Evolutionary conservation across 2,329 filamentous ascomycete species (phyloP), one percentile per base, ranked within the genome.

Genomic region (Nemania sp.): DNA sequence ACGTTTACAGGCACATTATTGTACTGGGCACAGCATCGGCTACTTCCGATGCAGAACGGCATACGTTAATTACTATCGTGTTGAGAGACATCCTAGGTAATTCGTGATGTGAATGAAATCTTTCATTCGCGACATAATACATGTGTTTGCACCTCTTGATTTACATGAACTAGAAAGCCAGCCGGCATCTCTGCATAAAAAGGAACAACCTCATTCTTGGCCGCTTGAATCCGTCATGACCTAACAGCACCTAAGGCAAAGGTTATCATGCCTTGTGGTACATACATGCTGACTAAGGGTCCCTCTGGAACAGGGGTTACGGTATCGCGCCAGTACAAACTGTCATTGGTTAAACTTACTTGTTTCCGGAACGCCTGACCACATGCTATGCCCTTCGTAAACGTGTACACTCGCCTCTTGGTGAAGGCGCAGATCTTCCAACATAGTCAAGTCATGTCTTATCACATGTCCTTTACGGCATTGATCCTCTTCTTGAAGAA

Each of bases 401-500:
- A 57, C 52, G 47, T 57, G 60, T 63, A 61, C 57, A 61, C 47
- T 53, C 51, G 43, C 43, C 41, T 26, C 20, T 34, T 31, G 28
- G 28, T 44, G 20, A 56, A 52, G 37, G 37, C 42, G 24, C 28
- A 17, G 37, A 44, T 49, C 41, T 23, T 43, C 30, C 40, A 43
- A 40, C 49, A 44, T 23, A n/a, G 37, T 28, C 39, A 36, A 36
- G 12, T 45, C 24, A 3, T n/a, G 42, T 64, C 50, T 64, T 57
- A 36, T 49, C 39, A 33, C 41, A 49, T 64, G 44, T 83, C 78
- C 33, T 82, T 78, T 60, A 81, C 72, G 8, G 74, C 71, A 66
- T 81, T 80, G 71, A 85, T 83, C 60, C 79, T 77, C 69, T 86
- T 86, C 75, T 94, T 94, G 64, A 90, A 81, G 64, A 90, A 86